phyloP scores from a whole-genome alignment of 1,139 yeast species.

The Scheffersomyces parashehatae region DNA sequence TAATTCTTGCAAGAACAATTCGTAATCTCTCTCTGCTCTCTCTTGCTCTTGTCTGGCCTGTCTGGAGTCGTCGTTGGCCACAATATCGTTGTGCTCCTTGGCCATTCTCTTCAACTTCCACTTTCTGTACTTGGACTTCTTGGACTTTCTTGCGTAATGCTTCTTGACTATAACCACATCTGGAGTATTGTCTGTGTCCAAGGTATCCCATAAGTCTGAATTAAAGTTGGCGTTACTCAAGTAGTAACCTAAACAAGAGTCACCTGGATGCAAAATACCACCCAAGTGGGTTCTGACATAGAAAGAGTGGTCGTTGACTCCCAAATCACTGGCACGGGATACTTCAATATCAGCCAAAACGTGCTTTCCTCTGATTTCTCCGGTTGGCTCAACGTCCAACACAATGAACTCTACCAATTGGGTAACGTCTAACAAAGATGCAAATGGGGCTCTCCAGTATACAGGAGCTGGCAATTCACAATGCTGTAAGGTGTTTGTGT shows the following conservation, averaged over 20 bases:
- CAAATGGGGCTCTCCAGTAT: constrained; percentile 88
- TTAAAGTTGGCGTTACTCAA: constrained; percentile 83
- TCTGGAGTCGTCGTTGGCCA: constrained; percentile 74
- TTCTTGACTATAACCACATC: constrained; percentile 94
- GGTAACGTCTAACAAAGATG: constrained; percentile 71
- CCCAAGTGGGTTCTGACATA: constrained; percentile 90
- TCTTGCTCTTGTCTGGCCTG: constrained; percentile 87
- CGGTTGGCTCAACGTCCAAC: constrained; percentile 92
- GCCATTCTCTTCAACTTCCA: constrained; percentile 99
- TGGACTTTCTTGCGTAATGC: constrained; percentile 76
- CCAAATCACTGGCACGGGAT: constrained; percentile 83
- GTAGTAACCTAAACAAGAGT: constrained; percentile 88
- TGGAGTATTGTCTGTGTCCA: constrained; percentile 66
- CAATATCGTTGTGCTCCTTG: constrained; percentile 84
- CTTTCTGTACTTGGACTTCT: constrained; percentile 75
- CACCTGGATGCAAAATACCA: constrained; percentile 93
- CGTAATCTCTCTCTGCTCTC: constrained; percentile 93
- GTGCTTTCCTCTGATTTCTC: constrained; percentile 74
- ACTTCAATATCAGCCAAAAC: constrained; percentile 90
- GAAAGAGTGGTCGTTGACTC: constrained; percentile 76
- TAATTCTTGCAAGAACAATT: constrained; percentile 91
- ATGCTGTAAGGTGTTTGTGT: constrained; percentile 75
- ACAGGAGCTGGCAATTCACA: constrained; percentile 77
- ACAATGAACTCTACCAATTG: constrained; percentile 87
- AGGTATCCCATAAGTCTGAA: constrained; percentile 77